Evolutionary conservation across 2,329 filamentous ascomycete species (phyloP), one percentile per base, ranked within the genome.

Genomic region (Xenoacremonium recifei): DNA sequence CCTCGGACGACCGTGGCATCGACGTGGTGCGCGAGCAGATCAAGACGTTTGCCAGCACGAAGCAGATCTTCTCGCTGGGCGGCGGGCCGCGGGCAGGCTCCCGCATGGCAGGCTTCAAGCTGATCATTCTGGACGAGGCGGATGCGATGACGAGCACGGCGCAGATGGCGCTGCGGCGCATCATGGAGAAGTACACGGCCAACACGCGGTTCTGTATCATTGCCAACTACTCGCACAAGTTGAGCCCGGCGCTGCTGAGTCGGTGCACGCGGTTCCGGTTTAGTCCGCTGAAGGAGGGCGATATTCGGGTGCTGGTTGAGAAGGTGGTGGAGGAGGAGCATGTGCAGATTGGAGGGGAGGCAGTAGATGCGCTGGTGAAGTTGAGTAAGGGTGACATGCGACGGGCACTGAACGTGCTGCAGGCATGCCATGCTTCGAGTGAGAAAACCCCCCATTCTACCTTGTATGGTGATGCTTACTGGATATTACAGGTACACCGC

Each of bases 91-190:
- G 60, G 37, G 46, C 63, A 17, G 59, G 69, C 21, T 69, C 77
- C 11, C n/a, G n/a, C n/a, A 67, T 92, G 19, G 89, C 87, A 0
- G 80, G 80, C 4, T 99, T 87, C 75, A 99, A 99, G 72, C 82
- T 99, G 54, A 97, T 99, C 62, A 89, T 99, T 41, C 80, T 99
- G 4, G 93, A 99, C 66, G 93, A 99, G 72, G 93, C 93, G n/a
- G 93, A 99, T 65, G 93, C 93, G 40, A 99, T 99, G 93, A 99
- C 93, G n/a, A 87, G 89, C 40, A 95, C 92, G 1, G 93, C 93
- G 5, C 93, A 99, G 68, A 99, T 99, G 92, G 93, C 93, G 0
- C 74, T 99, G 41, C 81, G 93, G 48, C 77, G 93, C 35, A 97
- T 99, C 61, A 99, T 99, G 93, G 93, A 99, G 64, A 96, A 96